phyloP scores from a whole-genome alignment of 2,329 filamentous ascomycete genomes.

The Venturia aucupariae region DNA sequence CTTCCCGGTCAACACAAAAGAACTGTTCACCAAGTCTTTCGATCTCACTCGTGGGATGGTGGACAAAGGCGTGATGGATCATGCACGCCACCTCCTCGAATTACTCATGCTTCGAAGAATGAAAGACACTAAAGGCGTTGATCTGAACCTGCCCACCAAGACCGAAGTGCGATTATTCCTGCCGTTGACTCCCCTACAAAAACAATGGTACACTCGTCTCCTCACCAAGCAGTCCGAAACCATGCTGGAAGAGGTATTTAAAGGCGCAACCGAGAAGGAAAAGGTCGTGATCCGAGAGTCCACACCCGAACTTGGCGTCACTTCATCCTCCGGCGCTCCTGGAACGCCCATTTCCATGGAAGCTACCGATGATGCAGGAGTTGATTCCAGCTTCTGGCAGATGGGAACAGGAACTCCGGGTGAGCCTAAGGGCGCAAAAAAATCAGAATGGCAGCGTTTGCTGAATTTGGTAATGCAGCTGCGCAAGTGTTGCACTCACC shows the following conservation, averaged over 20 bases:
- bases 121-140: conserved; percentile 50
- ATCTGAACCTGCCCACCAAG: conserved; percentile 54
- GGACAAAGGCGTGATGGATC: conserved; percentile 54
- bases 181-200: conserved; percentile 49
- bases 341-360: conserved; percentile 24
- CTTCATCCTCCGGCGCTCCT: not conserved
- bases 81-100: conserved; percentile 49
- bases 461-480: conserved; percentile 50
- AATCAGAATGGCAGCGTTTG: conserved; percentile 37
- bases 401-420: conserved; percentile 13
- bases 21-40: conserved; percentile 54
- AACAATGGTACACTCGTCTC: conserved; percentile 49
- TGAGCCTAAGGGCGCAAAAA: not conserved
- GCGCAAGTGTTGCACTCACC: conserved; percentile 47
- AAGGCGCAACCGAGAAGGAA: conserved; percentile 37
- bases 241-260: conserved; percentile 45
- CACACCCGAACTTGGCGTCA: conserved; percentile 22
- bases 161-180: conserved; percentile 53
- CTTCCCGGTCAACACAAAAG: conserved; percentile 47
- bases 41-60: conserved; percentile 53
- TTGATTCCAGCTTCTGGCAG: conserved; percentile 3
- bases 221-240: conserved; percentile 45
- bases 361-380: conserved; percentile 23
- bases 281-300: conserved; percentile 27
- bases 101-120: conserved; percentile 58